Evolutionary conservation across 2,329 filamentous ascomycete genomes (phyloP).

Genomic region (Microcyclosporella mali): DNA sequence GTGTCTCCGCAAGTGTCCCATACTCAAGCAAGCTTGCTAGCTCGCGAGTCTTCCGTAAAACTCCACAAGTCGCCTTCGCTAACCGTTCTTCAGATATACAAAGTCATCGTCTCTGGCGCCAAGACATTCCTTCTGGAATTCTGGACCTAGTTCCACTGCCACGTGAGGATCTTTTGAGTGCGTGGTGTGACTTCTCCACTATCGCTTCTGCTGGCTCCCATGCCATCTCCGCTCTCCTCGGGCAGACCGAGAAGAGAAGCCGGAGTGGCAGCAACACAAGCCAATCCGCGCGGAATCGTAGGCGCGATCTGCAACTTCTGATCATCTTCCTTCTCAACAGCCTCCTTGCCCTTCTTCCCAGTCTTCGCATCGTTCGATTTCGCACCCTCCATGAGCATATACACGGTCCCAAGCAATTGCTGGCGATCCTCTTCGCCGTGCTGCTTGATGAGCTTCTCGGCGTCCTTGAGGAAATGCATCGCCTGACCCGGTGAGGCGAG

Average conservation of each 20-base stretch:
- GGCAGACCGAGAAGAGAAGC: too few relatives aligned
- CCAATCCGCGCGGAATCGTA: neutral
- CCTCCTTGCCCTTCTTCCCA: conserved; percentile 3
- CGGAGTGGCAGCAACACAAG: conserved; percentile 1
- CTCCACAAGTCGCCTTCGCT: too few relatives aligned
- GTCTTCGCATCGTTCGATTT: conserved; percentile 3
- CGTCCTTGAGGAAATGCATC: conserved; percentile 15
- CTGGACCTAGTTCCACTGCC: too few relatives aligned
- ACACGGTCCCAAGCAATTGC: conserved; percentile 16
- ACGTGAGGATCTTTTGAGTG: conserved; percentile 20
- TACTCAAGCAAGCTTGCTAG: too few relatives aligned
- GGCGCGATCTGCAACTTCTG: neutral
- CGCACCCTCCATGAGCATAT: conserved; percentile 14
- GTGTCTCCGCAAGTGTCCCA: too few relatives aligned
- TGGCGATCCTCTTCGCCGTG: conserved; percentile 9
- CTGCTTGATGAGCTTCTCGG: conserved; percentile 12
- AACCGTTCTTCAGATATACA: too few relatives aligned
- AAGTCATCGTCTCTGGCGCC: too few relatives aligned
- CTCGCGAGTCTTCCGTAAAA: too few relatives aligned
- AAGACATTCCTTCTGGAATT: too few relatives aligned
- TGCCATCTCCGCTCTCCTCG: too few relatives aligned
- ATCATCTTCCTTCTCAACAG: neutral
- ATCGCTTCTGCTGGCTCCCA: neutral
- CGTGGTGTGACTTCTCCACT: conserved; percentile 17
- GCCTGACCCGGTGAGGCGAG: conserved; percentile 16